These are phyloP conservation scores for Pholiota conissans DNA, from an alignment of 768 basidiomycete genomes.

Conservation along the genomic window DNA sequence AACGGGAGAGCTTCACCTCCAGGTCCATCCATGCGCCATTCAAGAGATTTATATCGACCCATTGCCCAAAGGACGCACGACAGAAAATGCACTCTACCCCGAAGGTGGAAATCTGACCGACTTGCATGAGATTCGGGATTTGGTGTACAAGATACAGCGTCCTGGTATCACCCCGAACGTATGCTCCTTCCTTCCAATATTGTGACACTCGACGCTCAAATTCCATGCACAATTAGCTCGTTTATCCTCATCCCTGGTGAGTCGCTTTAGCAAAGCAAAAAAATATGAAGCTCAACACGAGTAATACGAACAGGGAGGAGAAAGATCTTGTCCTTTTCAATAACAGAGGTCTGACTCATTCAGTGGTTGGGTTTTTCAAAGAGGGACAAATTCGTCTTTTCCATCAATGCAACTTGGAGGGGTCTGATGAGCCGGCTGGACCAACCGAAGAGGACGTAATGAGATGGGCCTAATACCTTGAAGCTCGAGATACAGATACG, in stretches of 20 bases:
- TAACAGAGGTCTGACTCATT: constrained; percentile 78
- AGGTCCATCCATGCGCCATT: constrained; percentile 86
- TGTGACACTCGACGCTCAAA: too few species aligned
- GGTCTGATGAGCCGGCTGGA: constrained; percentile 62
- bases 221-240: too few species aligned
- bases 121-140: constrained; percentile 63
- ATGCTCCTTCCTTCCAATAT: too few species aligned
- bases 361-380: constrained; percentile 73
- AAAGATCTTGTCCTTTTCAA: constrained; percentile 83
- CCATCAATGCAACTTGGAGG: constrained; percentile 84
- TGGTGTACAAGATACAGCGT: constrained; percentile 84
- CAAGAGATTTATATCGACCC: constrained; percentile 66
- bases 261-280: constrained; percentile 7
- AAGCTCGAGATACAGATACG: too few species aligned
- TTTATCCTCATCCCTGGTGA: constrained; percentile 88
- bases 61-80: constrained; percentile 55
- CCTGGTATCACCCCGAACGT: constrained; percentile 85
- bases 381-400: constrained; percentile 67
- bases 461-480: constrained; percentile 1
- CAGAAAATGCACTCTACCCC: constrained; percentile 74
- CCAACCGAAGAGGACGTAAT: constrained; percentile 5
- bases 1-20: constrained; percentile 78
- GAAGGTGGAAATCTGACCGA: constrained; percentile 77
- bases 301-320: constrained; percentile 29
- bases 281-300: not conserved